Evolutionary conservation across 2,329 filamentous ascomycete genomes (phyloP).

Genomic region (Fusarium armeniacum): DNA sequence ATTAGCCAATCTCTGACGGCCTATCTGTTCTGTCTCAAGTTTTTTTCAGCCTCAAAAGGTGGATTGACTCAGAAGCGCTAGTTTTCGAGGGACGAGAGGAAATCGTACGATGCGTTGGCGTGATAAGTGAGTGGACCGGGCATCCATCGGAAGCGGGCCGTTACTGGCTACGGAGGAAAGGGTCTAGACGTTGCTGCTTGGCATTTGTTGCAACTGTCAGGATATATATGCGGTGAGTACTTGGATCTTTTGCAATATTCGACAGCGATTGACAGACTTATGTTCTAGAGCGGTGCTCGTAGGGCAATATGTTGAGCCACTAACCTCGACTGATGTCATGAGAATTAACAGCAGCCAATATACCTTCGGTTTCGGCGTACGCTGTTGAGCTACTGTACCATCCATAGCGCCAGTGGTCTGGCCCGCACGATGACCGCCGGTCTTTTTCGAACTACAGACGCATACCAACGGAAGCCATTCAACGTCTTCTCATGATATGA

Average conservation of each 20-base stretch:
- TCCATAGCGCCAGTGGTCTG: neutral
- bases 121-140: constrained; percentile 43
- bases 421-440: neutral
- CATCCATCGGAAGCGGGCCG: constrained; percentile 49
- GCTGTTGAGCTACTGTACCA: neutral
- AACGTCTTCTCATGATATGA: constrained; percentile 15
- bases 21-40: neutral
- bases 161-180: constrained; percentile 28
- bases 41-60: constrained; percentile 7
- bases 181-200: constrained; percentile 18
- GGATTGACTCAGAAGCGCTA: constrained; percentile 4
- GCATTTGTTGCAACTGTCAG: neutral
- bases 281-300: neutral
- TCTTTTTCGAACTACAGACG: neutral
- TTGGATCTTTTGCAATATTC: neutral
- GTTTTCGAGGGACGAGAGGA: constrained; percentile 2
- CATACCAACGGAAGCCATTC: neutral
- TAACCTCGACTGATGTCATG: neutral
- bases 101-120: constrained; percentile 50
- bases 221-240: constrained; percentile 8
- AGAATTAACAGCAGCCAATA: constrained; percentile 2
- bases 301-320: neutral
- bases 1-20: constrained; percentile 8
- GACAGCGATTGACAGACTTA: neutral
- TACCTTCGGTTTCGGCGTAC: constrained; percentile 4